A percentile compares a stretch with the other conserved stretches of the same genome.
Evolutionary conservation across 2,329 filamentous ascomycete genomes (phyloP).

Genomic region (Trichoderma sp.): DNA sequence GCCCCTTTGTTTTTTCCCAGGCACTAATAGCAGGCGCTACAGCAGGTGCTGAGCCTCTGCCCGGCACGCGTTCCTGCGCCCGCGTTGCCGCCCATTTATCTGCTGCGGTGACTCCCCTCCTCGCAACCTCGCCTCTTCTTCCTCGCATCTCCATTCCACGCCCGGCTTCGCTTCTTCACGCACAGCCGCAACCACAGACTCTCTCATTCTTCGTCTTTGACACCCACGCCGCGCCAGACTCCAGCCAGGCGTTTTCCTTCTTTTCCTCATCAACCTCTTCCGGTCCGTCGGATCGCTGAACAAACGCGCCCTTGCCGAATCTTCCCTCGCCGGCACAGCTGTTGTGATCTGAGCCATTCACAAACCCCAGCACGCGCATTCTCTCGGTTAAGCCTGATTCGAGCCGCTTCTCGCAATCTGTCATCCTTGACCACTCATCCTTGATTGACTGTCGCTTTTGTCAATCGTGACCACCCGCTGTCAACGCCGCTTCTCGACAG

Average conservation of each 20-base stretch:
- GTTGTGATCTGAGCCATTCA: conserved; percentile 8
- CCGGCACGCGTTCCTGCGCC: conserved; percentile 25
- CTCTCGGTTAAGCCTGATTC: conserved; percentile 12
- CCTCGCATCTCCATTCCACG: conserved; percentile 14
- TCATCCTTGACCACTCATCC: conserved; percentile 1
- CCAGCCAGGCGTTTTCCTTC: neutral
- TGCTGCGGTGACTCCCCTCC: conserved; percentile 14
- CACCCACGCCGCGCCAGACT: neutral
- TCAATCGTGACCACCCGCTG: conserved; percentile 18
- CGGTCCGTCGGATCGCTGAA: neutral
- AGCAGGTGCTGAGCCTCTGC: conserved; percentile 12
- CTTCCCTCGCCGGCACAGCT: conserved; percentile 1
- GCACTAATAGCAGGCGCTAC: conserved; percentile 3
- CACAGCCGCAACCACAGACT: conserved; percentile 5
- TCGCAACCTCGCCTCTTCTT: conserved; percentile 10
- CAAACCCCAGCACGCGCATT: conserved; percentile 14
- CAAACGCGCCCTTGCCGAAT: conserved; percentile 12
- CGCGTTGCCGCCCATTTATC: conserved; percentile 16
- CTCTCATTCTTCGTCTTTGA: neutral
- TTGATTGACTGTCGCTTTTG: conserved; percentile 12
- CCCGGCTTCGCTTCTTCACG: neutral
- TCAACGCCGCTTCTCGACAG: conserved; percentile 6
- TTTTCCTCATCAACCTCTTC: neutral
- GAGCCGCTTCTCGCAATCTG: conserved; percentile 16
- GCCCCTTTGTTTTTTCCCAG: conserved; percentile 2